Base-by-base conservation (phyloP, 164 flowering plant species). In the Macadamia integrifolia region DNA sequence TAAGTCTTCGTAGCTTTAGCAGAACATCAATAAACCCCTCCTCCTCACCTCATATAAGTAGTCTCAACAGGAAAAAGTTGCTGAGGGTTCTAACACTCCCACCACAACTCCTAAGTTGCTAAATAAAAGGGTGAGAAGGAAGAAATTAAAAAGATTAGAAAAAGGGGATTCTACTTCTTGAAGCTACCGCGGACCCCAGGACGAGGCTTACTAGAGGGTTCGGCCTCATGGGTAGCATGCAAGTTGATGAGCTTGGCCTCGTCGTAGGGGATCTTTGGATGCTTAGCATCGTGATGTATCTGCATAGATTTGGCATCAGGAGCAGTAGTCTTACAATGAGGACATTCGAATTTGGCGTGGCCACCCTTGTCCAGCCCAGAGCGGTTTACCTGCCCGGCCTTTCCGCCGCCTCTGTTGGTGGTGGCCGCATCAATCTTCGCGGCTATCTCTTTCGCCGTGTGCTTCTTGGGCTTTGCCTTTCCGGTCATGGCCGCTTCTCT, bases 381-480 rank as follows among this genome's bases (percentile, higher is more conserved):
- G 0, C 91, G 83, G 53, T 85, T 87, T 1, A 74, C 78, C 1
- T 62, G 68, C 0, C 89, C 85, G 31, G 87, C 87, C 74, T 87
- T 85, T 1, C 88, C 91, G 5, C 86, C 91, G 55, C 91, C 91
- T 18, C 91, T 67, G 78, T 82, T 87, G 12, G 91, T 85, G 18
- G 83, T 78, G 11, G 91, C 89, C 0, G 89, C 89, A 67, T 87
- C 91, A 6, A 85, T 69, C 68, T 81, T 81, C 1, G 70, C 18
- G 2, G 72, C 69, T 46, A 81, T 76, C 60, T 75, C 80, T 61
- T 82, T 85, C 14, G 87, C 89, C 14, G 88, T 87, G 77, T 85
- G 85, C 87, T 84, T 83, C 91, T 87, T 87, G 9, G 88, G 86
- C 82, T 84, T 85, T 42, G 88, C 91, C 71, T 87, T 87, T 29